These are phyloP conservation scores for Russula emetica DNA, from an alignment of 768 basidiomycete genomes.

Conservation along the genomic window DNA sequence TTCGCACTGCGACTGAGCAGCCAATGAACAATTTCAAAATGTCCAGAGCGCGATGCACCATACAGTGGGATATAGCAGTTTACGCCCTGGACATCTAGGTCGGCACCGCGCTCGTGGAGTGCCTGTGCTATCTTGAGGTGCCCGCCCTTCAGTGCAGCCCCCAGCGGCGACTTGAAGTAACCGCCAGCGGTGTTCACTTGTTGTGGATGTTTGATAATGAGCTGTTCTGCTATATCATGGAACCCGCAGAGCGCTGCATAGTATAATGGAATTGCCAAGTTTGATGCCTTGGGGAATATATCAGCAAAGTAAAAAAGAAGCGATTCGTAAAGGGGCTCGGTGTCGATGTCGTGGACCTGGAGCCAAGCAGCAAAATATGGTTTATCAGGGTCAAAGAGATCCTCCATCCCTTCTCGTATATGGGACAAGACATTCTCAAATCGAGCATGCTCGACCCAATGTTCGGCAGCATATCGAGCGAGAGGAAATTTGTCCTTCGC, in stretches of 20 bases:
- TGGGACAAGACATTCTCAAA: neutral
- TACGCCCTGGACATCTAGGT: neutral
- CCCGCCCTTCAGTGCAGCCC: neutral
- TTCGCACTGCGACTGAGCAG: neutral
- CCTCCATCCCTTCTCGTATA: neutral
- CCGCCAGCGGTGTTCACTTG: neutral
- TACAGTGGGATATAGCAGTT: neutral
- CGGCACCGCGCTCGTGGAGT: neutral
- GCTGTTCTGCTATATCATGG: neutral
- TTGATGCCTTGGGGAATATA: rapidly evolving
- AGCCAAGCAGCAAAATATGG: neutral
- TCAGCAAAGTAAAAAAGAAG: neutral
- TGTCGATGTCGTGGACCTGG: neutral
- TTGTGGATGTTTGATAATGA: neutral
- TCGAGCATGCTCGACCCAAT: neutral
- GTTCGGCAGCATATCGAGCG: neutral
- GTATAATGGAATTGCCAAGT: neutral
- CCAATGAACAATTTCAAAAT: neutral
- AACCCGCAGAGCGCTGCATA: neutral
- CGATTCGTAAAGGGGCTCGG: rapidly evolving
- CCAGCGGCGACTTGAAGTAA: neutral
- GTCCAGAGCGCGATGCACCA: neutral
- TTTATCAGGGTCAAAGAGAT: neutral
- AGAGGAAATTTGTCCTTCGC: neutral
- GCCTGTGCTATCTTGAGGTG: neutral